Evolutionary conservation across 140 eudicot species (phyloP).

Genomic region (Stevia rebaudiana): DNA sequence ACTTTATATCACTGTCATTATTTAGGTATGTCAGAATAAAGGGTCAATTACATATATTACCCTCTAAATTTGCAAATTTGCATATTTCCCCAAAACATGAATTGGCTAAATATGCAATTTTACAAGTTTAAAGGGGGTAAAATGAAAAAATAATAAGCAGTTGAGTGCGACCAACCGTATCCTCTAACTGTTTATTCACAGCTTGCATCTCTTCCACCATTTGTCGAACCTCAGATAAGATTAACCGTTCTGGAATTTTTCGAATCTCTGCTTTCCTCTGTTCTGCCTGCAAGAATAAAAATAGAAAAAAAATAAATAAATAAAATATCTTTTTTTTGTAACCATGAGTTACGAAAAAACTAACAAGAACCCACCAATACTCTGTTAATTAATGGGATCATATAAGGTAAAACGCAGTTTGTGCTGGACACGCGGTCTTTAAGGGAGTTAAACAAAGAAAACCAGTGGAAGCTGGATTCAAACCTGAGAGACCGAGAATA

Average conservation of each 20-base stretch:
- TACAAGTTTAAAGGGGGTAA: no score
- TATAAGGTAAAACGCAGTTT: no score
- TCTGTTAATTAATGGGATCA: no score
- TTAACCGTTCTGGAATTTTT: conserved; percentile 80
- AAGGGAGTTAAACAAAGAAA: not conserved
- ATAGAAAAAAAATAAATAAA: not conserved
- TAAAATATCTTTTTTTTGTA: not conserved
- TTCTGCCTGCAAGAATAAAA: conserved; percentile 48
- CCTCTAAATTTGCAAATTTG: no score
- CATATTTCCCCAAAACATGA: no score
- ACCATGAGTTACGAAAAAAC: not conserved
- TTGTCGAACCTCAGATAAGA: conserved; percentile 75
- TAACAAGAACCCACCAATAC: not conserved
- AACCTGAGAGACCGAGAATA: not conserved
- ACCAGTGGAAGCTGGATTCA: not conserved
- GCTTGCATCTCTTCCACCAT: conserved; percentile 96
- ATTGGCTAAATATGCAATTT: no score
- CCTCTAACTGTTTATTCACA: conserved; percentile 77
- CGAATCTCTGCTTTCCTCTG: conserved; percentile 49
- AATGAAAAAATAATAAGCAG: not conserved
- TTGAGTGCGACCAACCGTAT: conserved; percentile 47
- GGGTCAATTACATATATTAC: no score
- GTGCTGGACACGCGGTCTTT: no score
- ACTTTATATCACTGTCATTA: not conserved
- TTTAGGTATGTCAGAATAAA: not conserved